phyloP scores from a whole-genome alignment of 768 basidiomycete species.

The Mycena alexandri region DNA sequence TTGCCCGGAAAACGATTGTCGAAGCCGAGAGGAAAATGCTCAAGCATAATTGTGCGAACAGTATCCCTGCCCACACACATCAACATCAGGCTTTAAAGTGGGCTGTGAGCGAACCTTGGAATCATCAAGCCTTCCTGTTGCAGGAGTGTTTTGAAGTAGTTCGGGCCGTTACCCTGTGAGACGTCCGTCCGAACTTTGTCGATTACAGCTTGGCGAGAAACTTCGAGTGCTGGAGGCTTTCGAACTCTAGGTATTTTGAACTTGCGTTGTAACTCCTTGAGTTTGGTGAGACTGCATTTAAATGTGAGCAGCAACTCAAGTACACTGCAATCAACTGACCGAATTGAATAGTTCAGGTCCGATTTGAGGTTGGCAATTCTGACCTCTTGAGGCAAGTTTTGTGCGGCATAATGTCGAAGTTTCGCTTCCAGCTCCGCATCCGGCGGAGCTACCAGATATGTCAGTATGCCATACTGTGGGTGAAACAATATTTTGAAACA shows the following conservation, averaged over 20 bases:
- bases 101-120: neutral
- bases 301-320: neutral
- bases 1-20: conserved; percentile 36
- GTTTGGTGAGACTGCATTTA: conserved; percentile 3
- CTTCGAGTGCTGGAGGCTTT: conserved; percentile 10
- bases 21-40: conserved; percentile 34
- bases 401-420: conserved; percentile 7
- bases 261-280: conserved; percentile 8
- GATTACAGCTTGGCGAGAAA: neutral
- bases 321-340: neutral
- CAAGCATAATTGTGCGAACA: conserved; percentile 12
- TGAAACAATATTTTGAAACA: no score
- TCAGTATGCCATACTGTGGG: no score
- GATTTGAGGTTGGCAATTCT: conserved; percentile 22
- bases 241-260: conserved; percentile 4
- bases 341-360: conserved; percentile 23
- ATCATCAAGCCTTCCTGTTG: conserved; percentile 2
- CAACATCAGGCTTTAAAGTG: neutral
- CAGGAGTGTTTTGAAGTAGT: conserved; percentile 5
- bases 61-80: neutral
- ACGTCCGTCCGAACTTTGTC: conserved; percentile 7
- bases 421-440: neutral
- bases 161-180: neutral
- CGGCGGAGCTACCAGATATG: no score
- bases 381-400: neutral